Base-by-base conservation (phyloP, 2,329 filamentous ascomycete genomes). In the Dothistroma pini region DNA sequence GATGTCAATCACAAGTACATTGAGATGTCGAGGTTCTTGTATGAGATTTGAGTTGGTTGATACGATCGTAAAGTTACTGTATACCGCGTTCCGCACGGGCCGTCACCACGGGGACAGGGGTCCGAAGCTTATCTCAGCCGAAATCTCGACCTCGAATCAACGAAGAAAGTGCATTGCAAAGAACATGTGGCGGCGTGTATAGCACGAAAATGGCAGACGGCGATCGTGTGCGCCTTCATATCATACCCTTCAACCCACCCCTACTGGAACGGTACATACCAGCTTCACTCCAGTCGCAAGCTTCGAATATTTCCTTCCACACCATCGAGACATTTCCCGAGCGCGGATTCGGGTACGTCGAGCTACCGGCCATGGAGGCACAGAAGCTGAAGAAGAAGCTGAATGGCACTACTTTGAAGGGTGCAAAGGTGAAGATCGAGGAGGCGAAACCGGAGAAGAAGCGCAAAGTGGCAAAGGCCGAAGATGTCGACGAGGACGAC, bases 311-410 rank as follows among this genome's bases (percentile, higher is more conserved):
- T 56, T 96, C 93, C n/a, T 97, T 89, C 77, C 93, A 97, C 76
- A 81, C 81, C 5, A 78, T 97, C 67, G 85, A 91, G 72, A 93
- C 93, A 0, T 96, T 96, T 65, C 93, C 93, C 14, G 95, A 99
- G 67, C 89, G 86, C 73, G 88, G 85, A 57, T 99, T 91, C 85
- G 95, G 93, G 59, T 99, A 90, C 77, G 81, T 97, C 62, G 92
- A 96, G 52, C 78, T 99, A 41, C 93, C 93, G 0, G 77, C 75
- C 2, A 84, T 86, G 76, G 92, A 96, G 66, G 95, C 93, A 10
- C 89, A 93, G n/a, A 96, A 92, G 75, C 77, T 97, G 57, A 91
- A 88, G 78, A 93, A 89, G 78, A 97, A 95, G 78, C 83, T 97
- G 54, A 90, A 96, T 80, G 93, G 93, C 34, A 85, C 89, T 1